Conservation (phyloP, 139 green algal species). For the Chlamydomonas sp. region DNA sequence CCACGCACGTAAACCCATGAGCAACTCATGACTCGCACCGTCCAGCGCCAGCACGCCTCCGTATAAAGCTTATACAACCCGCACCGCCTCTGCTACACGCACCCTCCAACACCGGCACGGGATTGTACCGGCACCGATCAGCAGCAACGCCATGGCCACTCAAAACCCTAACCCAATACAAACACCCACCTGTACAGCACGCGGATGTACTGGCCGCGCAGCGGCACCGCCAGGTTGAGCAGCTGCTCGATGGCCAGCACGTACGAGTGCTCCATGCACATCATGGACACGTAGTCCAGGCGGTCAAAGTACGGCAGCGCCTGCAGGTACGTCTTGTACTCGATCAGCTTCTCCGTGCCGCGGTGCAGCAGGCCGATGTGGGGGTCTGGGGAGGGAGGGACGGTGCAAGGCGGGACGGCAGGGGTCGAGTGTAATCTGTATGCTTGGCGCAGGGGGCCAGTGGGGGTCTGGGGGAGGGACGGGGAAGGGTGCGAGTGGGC, state of each 20-base stretch:
- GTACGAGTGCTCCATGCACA: slow-evolving; percentile 91
- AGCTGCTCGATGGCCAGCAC: slow-evolving; percentile 86
- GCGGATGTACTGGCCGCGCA: slow-evolving; percentile 85
- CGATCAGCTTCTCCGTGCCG: slow-evolving; percentile 90
- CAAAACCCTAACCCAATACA: no score
- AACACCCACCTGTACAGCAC: slow-evolving; percentile 71
- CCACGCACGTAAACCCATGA: no score
- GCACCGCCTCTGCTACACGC: not conserved
- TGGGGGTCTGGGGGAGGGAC: no score
- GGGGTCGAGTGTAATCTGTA: no score
- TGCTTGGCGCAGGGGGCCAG: no score
- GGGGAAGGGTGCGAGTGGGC: no score
- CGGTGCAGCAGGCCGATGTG: slow-evolving; percentile 90
- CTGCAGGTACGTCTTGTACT: slow-evolving; percentile 92
- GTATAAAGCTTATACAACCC: no score
- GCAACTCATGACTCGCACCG: no score
- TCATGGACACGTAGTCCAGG: slow-evolving; percentile 92
- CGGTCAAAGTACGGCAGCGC: slow-evolving; percentile 91
- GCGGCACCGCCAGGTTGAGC: slow-evolving; percentile 53
- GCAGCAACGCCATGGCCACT: no score
- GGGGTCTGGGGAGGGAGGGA: slow-evolving; percentile 61
- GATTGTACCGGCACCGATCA: no score
- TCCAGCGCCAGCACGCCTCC: no score
- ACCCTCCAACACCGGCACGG: slow-evolving; percentile 1
- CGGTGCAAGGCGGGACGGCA: no score